These are phyloP conservation scores for Aspergillus quadricinctus DNA, from an alignment of 2,329 filamentous ascomycete genomes.

Conservation along the genomic window DNA sequence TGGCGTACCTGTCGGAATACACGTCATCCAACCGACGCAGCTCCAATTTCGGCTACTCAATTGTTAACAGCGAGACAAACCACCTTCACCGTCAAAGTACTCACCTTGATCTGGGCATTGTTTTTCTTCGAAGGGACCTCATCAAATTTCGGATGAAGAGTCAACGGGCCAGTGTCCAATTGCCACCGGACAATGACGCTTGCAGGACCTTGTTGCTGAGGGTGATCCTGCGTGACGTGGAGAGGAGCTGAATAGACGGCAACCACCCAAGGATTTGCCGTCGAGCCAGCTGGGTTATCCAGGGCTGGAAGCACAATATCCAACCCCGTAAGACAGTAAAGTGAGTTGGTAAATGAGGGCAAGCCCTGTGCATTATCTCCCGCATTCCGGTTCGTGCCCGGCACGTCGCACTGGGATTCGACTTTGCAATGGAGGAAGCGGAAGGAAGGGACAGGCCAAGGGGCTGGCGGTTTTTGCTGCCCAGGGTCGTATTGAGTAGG, in stretches of 20 bases:
- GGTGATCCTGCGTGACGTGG: slow-evolving; percentile 46
- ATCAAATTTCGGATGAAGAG: slow-evolving; percentile 71
- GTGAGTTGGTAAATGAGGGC: slow-evolving; percentile 23
- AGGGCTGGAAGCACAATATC: slow-evolving; percentile 66
- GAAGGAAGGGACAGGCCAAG: slow-evolving; percentile 35
- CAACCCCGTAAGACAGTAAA: slow-evolving; percentile 66
- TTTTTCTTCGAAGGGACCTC: slow-evolving; percentile 65
- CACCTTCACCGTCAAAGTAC: slow-evolving; percentile 1
- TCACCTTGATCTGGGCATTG: slow-evolving; percentile 41
- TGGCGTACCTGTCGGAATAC: slow-evolving; percentile 63
- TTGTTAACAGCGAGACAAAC: slow-evolving; percentile 9
- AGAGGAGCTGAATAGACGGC: slow-evolving; percentile 65
- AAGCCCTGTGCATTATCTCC: slow-evolving; percentile 22
- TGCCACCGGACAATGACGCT: slow-evolving; percentile 84
- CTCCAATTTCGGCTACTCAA: slow-evolving; percentile 41
- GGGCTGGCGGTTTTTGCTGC: slow-evolving; percentile 24
- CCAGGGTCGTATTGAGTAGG: slow-evolving; percentile 51
- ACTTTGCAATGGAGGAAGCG: slow-evolving; percentile 35
- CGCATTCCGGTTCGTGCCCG: slow-evolving; percentile 19
- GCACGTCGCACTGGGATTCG: slow-evolving; percentile 31
- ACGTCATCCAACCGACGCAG: slow-evolving; percentile 66
- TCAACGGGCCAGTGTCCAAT: slow-evolving; percentile 60
- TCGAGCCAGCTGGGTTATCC: slow-evolving; percentile 54
- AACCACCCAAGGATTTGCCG: slow-evolving; percentile 60
- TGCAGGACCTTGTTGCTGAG: slow-evolving; percentile 61